phyloP scores from a whole-genome alignment of 371 early-diverging fungal species.

The Homolaphlyctis polyrhiza region DNA sequence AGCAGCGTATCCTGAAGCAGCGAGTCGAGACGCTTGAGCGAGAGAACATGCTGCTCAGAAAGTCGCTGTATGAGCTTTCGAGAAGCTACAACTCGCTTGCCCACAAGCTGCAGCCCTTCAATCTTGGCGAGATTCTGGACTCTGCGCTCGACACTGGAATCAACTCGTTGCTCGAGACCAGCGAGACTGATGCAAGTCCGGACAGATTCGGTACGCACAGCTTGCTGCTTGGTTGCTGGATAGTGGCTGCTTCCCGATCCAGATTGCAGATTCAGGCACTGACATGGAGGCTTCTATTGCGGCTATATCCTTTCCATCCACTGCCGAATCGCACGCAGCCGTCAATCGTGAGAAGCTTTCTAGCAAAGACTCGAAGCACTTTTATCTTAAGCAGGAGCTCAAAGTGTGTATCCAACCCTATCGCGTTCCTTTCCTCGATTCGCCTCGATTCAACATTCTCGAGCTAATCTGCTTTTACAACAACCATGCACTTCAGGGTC shows the following conservation, averaged over 20 bases:
- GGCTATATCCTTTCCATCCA: too few relatives aligned
- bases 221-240: background rate
- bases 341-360: conserved; percentile 2
- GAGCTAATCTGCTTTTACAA: too few relatives aligned
- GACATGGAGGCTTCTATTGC: background rate
- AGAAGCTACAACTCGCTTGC: conserved; percentile 56
- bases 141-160: conserved; percentile 5
- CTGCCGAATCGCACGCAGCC: background rate
- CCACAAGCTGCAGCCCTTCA: conserved; percentile 38
- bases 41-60: conserved; percentile 77
- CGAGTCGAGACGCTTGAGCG: conserved; percentile 69
- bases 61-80: conserved; percentile 78
- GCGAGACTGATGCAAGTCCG: background rate
- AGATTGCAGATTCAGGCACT: background rate
- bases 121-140: conserved; percentile 19
- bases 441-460: too few relatives aligned
- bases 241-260: too few relatives aligned
- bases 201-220: background rate
- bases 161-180: conserved; percentile 14
- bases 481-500: too few relatives aligned
- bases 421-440: too few relatives aligned
- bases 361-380: conserved; percentile 32
- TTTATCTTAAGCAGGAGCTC: conserved; percentile 52
- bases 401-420: conserved; percentile 32
- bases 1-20: conserved; percentile 68